Base-by-base conservation (phyloP, 805 yeast genomes). In the Pichia cephalocereana region DNA sequence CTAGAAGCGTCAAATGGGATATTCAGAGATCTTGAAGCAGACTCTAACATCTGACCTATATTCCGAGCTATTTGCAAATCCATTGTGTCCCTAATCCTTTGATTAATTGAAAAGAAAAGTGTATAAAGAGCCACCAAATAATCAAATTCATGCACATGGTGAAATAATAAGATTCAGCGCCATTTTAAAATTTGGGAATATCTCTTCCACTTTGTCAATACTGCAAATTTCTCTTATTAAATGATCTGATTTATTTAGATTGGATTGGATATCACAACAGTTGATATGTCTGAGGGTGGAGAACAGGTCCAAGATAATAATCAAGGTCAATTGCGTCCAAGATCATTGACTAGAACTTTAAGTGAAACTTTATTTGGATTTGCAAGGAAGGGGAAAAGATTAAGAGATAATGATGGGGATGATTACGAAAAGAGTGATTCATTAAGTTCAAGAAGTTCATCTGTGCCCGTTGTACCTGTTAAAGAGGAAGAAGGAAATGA, bases 31-130 rank as follows among this genome's bases (percentile, higher is more conserved):
- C 48, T 36, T 1, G 56, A 46, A 7, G 56, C 59, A 40, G 47
- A 48, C 34, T 53, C 59, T 38, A 57, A 54, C 50, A 55, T 49
- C 14, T 46, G 45, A 3, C 57, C 59, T 8, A 57, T 37, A 39
- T 57, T 57, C 17, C 54, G 40, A 7, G 53, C 53, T 6, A 56
- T 38, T 15, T 44, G 50, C 10, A 52, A 49, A 36, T 56, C 31
- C 59, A 56, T 56, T 40, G 45, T 17, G 26, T 23, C 26, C 26
- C 7, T 6, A 23, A 23, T 23, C 26, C 26, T 5, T 23, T 23
- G 26, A 23, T 23, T 5, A 23, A 23, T 3, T 23, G 26, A 23
- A 23, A 23, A 5, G 26, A 23, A 23, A 19, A 2, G n/a, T n/a
- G n/a, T 4, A 19, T 19, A 19, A 19, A 19, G 23, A 19, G 23